phyloP scores from a whole-genome alignment of 2,329 filamentous ascomycete species.

The Fusarium nisikadoi region DNA sequence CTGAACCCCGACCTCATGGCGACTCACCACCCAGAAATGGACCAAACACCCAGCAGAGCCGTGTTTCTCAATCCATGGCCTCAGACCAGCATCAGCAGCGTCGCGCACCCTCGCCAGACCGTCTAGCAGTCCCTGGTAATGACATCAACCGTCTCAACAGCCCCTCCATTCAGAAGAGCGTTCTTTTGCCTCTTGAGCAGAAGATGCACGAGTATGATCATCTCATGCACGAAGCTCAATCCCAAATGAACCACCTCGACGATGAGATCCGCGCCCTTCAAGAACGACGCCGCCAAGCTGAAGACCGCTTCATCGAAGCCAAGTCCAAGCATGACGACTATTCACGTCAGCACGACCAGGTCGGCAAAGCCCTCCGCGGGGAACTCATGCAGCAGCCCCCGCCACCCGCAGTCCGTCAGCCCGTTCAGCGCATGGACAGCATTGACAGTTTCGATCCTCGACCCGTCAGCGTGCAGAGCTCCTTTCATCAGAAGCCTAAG shows the following conservation, averaged over 20 bases:
- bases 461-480: conserved; percentile 38
- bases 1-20: conserved; percentile 22
- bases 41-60: conserved; percentile 34
- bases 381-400: conserved; percentile 43
- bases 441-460: conserved; percentile 39
- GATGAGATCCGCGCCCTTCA: conserved; percentile 55
- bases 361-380: conserved; percentile 55
- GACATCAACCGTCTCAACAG: conserved; percentile 57
- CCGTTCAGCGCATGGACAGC: conserved; percentile 38
- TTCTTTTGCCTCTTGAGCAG: conserved; percentile 57
- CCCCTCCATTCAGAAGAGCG: conserved; percentile 55
- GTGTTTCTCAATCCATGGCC: conserved; percentile 24
- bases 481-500: conserved; percentile 34
- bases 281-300: conserved; percentile 53
- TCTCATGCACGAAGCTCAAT: conserved; percentile 55
- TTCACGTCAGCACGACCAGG: conserved; percentile 54
- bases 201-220: conserved; percentile 57
- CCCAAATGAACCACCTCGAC: conserved; percentile 55
- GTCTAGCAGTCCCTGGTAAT: conserved; percentile 29
- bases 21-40: conserved; percentile 22
- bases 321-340: conserved; percentile 59
- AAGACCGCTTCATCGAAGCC: conserved; percentile 55
- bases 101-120: conserved; percentile 29
- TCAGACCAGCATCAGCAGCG: conserved; percentile 34
- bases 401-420: conserved; percentile 4